Base-by-base conservation (phyloP, 768 basidiomycete species). In the Trametes cubensis region DNA sequence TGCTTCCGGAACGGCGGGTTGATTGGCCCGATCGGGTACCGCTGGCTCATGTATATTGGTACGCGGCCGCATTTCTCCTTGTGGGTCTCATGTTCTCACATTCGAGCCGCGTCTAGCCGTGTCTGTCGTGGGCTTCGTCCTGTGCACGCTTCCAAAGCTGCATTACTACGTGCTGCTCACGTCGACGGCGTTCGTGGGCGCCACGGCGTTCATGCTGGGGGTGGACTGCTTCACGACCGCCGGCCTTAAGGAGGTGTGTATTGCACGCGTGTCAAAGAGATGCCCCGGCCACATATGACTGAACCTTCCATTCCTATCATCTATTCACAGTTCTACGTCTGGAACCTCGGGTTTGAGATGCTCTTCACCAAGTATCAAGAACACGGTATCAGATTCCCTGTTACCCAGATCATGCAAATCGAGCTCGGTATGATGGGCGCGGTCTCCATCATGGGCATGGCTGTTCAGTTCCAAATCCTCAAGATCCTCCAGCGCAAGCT, bases 11-110 rank as follows among this genome's bases (percentile, higher is more conserved):
- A 88, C 65, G 92, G 93, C 6, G 95, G 95, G 30, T 75, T 96
- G 62, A 90, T 98, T 68, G 79, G 77, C 48, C 81, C 84, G 47
- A 83, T 92, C 51, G 90, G 92, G 7, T 84, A 88, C 58, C 82
- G 95, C 63, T 98, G 94, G 94, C 89, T 96, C 63, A 78, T 97
- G 64, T 90, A 90, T 68, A 92, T 95, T 60, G 90, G 95, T 88
- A 74, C 66, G 76, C 70, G 58, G 65, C 47, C 71, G 55, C 45
- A 17, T 55, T 49, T 40, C 60, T 51, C 34, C 34, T 34, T 34
- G 44, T 55, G 42, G 45, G 6, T 28, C 57, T 41, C 57, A 44
- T 63, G 65, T 55, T 65, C 64, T 42, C 62, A 65, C 49, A 70
- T 53, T 64, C 70, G 63, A 67, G 64, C 50, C 48, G 25, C 25